Percentiles rank a stretch among this genome's conserved stretches.
Conservation (phyloP, 371 early-diverging fungal species). For the Cokeromyces recurvatus region DNA sequence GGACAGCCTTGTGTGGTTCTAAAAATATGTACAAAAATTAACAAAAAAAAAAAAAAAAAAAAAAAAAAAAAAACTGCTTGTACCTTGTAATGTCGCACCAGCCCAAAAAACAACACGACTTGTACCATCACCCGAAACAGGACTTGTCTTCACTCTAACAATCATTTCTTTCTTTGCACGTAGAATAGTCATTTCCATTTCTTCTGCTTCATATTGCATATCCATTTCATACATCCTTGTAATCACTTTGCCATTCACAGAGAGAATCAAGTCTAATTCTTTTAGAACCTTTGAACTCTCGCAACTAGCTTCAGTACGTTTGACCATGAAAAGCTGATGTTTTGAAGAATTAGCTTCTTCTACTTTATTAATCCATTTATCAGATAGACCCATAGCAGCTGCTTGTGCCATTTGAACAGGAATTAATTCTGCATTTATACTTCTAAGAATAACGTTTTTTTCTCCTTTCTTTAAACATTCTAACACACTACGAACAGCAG, state of each 20-base stretch:
- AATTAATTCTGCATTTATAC: slow-evolving; percentile 68
- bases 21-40: neutral
- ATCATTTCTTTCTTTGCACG: slow-evolving; percentile 67
- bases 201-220: slow-evolving; percentile 51
- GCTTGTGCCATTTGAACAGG: slow-evolving; percentile 77
- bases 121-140: slow-evolving; percentile 65
- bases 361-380: slow-evolving; percentile 68
- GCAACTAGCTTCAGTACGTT: slow-evolving; percentile 64
- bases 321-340: slow-evolving; percentile 70
- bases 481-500: slow-evolving; percentile 50
- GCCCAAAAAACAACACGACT: slow-evolving; percentile 74
- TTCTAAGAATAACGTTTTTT: slow-evolving; percentile 42
- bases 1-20: slow-evolving; percentile 82
- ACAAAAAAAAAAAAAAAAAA: neutral
- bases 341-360: slow-evolving; percentile 68
- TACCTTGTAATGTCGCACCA: slow-evolving; percentile 61
- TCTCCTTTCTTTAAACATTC: slow-evolving; percentile 42
- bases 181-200: slow-evolving; percentile 56
- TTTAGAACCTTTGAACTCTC: slow-evolving; percentile 62
- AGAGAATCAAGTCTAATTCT: slow-evolving; percentile 73
- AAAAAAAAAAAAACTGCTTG: neutral
- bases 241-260: slow-evolving; percentile 64
- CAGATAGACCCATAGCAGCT: slow-evolving; percentile 72
- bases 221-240: slow-evolving; percentile 72
- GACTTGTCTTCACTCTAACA: slow-evolving; percentile 54